Percentiles rank a stretch among this genome's conserved stretches.
Evolutionary conservation across 768 basidiomycete genomes (phyloP).

Genomic region (Terana coerulea): DNA sequence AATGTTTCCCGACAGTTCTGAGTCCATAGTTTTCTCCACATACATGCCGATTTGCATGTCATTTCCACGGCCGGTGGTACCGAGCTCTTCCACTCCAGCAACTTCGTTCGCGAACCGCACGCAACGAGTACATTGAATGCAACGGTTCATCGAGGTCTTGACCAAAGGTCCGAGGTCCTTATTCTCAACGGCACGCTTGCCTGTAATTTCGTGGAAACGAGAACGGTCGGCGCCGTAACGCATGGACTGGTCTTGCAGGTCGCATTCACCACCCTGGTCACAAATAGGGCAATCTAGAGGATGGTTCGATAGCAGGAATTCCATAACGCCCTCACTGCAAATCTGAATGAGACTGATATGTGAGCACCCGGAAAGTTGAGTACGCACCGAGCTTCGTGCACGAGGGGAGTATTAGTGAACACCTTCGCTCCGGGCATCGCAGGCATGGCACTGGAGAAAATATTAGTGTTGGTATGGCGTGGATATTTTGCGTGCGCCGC

Average conservation of each 20-base stretch:
- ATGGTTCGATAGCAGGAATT: conserved; percentile 95
- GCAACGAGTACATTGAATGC: conserved; percentile 99
- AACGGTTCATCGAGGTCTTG: conserved; percentile 98
- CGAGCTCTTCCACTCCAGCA: conserved; percentile 95
- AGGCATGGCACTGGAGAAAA: conserved; percentile 79
- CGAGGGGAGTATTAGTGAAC: conserved; percentile 88
- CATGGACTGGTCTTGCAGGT: conserved; percentile 99
- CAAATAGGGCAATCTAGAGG: conserved; percentile 98
- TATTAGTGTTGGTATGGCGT: conserved; percentile 3
- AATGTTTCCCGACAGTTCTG: conserved; percentile 95
- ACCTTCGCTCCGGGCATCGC: conserved; percentile 94
- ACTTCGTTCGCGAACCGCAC: conserved; percentile 99
- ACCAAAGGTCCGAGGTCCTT: conserved; percentile 97
- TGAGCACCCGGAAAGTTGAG: not conserved
- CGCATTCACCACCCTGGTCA: conserved; percentile 98
- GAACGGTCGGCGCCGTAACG: conserved; percentile 97
- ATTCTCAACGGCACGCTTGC: conserved; percentile 97
- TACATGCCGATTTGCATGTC: conserved; percentile 99
- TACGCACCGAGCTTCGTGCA: conserved; percentile 76
- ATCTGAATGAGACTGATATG: not conserved
- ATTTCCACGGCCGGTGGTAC: conserved; percentile 95
- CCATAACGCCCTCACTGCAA: conserved; percentile 94
- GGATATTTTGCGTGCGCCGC: conserved; percentile 18
- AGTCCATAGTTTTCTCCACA: conserved; percentile 95
- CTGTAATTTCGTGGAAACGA: conserved; percentile 96